Base-by-base conservation (phyloP, 129 eudicot species). In the Smallanthus sonchifolius region DNA sequence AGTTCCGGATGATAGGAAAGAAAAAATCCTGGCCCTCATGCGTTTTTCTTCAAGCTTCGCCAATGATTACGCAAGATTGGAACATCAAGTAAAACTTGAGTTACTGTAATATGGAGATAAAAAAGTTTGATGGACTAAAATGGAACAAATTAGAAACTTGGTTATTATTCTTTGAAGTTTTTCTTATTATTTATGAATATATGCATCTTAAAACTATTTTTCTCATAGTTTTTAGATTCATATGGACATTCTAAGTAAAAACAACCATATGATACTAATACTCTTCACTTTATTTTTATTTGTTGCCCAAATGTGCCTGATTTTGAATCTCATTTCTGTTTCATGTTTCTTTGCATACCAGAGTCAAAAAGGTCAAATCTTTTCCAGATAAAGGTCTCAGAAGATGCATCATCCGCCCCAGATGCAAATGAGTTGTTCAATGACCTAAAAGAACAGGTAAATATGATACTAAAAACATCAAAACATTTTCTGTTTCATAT, bases 401-500 rank as follows among this genome's bases (percentile, higher is more conserved):
- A 91, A 34, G 99, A 94, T 75, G 82, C 89, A 66, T 69, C 88
- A 17, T 24, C 84, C 6, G 68, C 85, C 1, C 74, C 77, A 42
- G 97, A 91, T 81, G 47, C 93, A 67, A 84, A 75, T 67, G 99
- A 94, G 70, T 47, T 94, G 64, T 71, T 94, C 51, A 57, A 78
- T 4, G 99, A 94, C 78, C 87, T 94, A 61, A 86, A 91, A 78
- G 91, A 91, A 83, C 91, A 94, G 96, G 97, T 93, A 49, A 61
- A 60, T 38, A 51, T 28, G 45, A 69, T 24, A 17, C 14, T 13
- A n/a, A 3, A 60, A 66, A 30, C 14, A 15, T 67, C 48, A 56
- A 38, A 34, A 13, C 39, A 30, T 16, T 78, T 48, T 48, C 34
- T 37, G 67, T 39, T 71, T 34, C 49, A 4, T 45, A 43, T 30